Evolutionary conservation across 2,329 filamentous ascomycete genomes (phyloP).

Genomic region (Pyrenophora tritici-repentis): DNA sequence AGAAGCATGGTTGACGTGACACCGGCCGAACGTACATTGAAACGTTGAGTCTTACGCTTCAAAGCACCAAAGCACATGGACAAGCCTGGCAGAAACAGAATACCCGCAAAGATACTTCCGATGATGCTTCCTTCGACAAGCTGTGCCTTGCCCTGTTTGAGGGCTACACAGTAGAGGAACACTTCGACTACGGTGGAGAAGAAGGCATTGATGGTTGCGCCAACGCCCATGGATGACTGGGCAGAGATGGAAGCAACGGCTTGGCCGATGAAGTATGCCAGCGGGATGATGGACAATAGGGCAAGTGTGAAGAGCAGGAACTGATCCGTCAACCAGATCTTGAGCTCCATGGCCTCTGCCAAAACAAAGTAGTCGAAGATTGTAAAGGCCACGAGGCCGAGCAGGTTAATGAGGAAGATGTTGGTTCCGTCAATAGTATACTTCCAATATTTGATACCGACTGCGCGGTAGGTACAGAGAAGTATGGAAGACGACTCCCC

Average conservation of each 20-base stretch:
- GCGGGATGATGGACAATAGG: slow-evolving; percentile 88
- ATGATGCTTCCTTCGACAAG: slow-evolving; percentile 97
- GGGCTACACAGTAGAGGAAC: slow-evolving; percentile 92
- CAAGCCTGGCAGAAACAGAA: slow-evolving; percentile 89
- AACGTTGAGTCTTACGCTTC: slow-evolving; percentile 96
- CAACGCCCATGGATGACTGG: slow-evolving; percentile 97
- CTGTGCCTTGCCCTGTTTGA: slow-evolving; percentile 88
- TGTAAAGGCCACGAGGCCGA: slow-evolving; percentile 89
- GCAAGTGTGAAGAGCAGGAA: slow-evolving; percentile 85
- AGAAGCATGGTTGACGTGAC: slow-evolving; percentile 98
- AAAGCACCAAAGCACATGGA: slow-evolving; percentile 99
- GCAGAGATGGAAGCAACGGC: slow-evolving; percentile 98
- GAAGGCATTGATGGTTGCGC: slow-evolving; percentile 96
- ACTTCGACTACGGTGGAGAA: slow-evolving; percentile 98
- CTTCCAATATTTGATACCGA: slow-evolving; percentile 96
- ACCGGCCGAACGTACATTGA: slow-evolving; percentile 94
- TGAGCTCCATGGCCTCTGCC: slow-evolving; percentile 67
- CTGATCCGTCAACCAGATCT: slow-evolving; percentile 76
- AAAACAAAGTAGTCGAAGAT: slow-evolving; percentile 92
- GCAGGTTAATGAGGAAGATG: slow-evolving; percentile 97
- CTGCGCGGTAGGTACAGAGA: slow-evolving; percentile 94
- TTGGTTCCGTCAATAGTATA: slow-evolving; percentile 98
- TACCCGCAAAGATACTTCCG: slow-evolving; percentile 95
- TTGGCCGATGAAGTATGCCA: slow-evolving; percentile 98
- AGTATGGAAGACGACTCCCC: slow-evolving; percentile 82